phyloP scores from a whole-genome alignment of 345 rosid species.

The Murraya koenigii region DNA sequence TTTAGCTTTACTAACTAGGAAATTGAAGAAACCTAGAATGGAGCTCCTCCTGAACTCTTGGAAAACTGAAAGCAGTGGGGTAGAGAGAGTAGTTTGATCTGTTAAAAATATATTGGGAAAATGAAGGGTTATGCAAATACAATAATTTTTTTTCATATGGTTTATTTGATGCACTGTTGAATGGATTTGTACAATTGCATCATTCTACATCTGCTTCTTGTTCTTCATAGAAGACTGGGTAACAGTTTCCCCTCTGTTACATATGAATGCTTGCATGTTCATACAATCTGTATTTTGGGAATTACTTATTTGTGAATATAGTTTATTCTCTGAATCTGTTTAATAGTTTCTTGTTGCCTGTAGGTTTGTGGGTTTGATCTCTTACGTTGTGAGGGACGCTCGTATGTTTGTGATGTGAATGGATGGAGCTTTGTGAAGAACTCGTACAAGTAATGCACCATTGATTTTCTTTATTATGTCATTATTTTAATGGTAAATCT shows the following conservation, averaged over 20 bases:
- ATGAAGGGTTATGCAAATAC: neutral
- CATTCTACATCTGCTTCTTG: neutral
- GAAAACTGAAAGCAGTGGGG: no score
- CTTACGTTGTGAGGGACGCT: slow-evolving; percentile 90
- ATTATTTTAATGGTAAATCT: neutral
- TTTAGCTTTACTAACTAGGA: neutral
- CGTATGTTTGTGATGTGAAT: slow-evolving; percentile 97
- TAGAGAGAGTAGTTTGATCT: no score
- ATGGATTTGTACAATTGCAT: neutral
- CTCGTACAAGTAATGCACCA: slow-evolving; percentile 76
- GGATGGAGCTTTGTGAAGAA: slow-evolving; percentile 99
- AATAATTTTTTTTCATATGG: neutral
- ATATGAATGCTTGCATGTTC: neutral
- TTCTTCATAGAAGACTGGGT: neutral
- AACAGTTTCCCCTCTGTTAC: neutral
- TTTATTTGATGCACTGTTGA: neutral
- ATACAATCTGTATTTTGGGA: neutral
- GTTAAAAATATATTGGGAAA: neutral
- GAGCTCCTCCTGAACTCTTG: no score
- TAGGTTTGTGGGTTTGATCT: slow-evolving; percentile 99
- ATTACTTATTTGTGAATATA: neutral
- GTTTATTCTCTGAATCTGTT: slow-evolving; percentile 5
- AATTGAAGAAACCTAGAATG: neutral
- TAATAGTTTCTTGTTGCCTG: slow-evolving; percentile 16
- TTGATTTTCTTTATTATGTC: neutral